Percentiles rank a stretch among this genome's conserved stretches.
Evolutionary conservation across 768 basidiomycete species (phyloP).

Genomic region (Podaxis pistillaris): DNA sequence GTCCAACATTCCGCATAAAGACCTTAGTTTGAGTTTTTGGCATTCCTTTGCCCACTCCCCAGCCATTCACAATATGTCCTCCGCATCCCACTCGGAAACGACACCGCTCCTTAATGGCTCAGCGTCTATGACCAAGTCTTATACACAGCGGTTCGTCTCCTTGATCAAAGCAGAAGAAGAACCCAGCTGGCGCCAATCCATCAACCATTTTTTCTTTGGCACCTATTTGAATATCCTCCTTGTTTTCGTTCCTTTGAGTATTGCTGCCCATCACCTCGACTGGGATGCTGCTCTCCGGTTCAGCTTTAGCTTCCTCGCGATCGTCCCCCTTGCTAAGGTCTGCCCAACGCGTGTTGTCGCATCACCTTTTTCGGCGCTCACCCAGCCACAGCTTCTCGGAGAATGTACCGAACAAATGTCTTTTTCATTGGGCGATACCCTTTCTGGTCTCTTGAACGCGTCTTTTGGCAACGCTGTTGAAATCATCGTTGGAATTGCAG

Average conservation of each 20-base stretch:
- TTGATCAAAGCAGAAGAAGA: slow-evolving; percentile 59
- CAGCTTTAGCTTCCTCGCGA: slow-evolving; percentile 74
- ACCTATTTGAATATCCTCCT: slow-evolving; percentile 77
- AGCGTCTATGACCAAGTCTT: slow-evolving; percentile 22
- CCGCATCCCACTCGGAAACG: slow-evolving; percentile 35
- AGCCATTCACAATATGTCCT: slow-evolving; percentile 29
- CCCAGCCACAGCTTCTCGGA: slow-evolving; percentile 57
- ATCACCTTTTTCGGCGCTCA: slow-evolving; percentile 2
- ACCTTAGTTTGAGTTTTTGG: slow-evolving; percentile 15
- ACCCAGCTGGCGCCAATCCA: slow-evolving; percentile 59
- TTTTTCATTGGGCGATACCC: slow-evolving; percentile 74
- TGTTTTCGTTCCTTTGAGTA: slow-evolving; percentile 74
- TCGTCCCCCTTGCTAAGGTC: slow-evolving; percentile 86
- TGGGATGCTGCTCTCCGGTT: slow-evolving; percentile 83
- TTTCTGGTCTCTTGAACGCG: slow-evolving; percentile 86
- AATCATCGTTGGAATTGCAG: slow-evolving; percentile 87
- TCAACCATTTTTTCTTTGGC: slow-evolving; percentile 57
- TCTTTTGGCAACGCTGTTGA: slow-evolving; percentile 84
- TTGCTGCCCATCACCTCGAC: slow-evolving; percentile 57
- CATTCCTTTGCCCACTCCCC: slow-evolving; percentile 17
- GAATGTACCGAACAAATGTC: slow-evolving; percentile 84
- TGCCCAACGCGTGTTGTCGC: slow-evolving; percentile 17
- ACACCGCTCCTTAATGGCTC: slow-evolving; percentile 47
- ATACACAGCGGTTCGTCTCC: slow-evolving; percentile 32
- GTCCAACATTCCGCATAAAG: slow-evolving; percentile 2